Conservation (phyloP, 1,284 basidiomycete species). For the Rhodotorula mucilaginosa region DNA sequence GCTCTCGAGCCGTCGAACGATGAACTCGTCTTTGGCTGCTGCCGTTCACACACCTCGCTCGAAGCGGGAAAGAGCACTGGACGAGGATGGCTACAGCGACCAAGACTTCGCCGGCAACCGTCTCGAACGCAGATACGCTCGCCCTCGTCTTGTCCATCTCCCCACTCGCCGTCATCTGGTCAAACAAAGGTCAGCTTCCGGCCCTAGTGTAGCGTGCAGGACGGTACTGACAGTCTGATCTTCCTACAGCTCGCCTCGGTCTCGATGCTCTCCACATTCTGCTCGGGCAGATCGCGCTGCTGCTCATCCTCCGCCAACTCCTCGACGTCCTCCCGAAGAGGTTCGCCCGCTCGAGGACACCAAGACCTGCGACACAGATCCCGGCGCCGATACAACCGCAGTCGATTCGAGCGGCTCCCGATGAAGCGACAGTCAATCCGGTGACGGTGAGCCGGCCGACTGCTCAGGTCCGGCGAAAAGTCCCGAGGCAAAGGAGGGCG, state of each 20-base stretch:
- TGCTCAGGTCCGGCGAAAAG: not conserved
- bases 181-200: not conserved
- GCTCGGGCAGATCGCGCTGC: conserved; percentile 34
- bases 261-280: conserved; percentile 38
- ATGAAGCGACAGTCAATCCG: not conserved
- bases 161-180: not conserved
- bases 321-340: conserved; percentile 15
- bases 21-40: too few relatives aligned
- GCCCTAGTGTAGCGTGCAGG: not conserved
- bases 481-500: not conserved
- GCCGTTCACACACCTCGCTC: too few relatives aligned
- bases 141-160: not conserved
- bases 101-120: not conserved
- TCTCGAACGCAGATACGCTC: not conserved
- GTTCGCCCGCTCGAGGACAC: not conserved
- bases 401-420: not conserved
- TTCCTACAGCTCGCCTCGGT: conserved; percentile 20
- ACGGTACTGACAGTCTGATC: not conserved
- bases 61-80: too few relatives aligned
- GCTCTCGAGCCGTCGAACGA: too few relatives aligned
- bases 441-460: not conserved
- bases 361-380: too few relatives aligned
- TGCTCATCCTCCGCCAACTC: conserved; percentile 25
- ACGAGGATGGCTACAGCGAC: too few relatives aligned
- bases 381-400: not conserved